A percentile compares a stretch with the other conserved stretches of the same genome.
These are phyloP conservation scores for Colletotrichum lini DNA, from an alignment of 2,329 filamentous ascomycete species.

Conservation along the genomic window DNA sequence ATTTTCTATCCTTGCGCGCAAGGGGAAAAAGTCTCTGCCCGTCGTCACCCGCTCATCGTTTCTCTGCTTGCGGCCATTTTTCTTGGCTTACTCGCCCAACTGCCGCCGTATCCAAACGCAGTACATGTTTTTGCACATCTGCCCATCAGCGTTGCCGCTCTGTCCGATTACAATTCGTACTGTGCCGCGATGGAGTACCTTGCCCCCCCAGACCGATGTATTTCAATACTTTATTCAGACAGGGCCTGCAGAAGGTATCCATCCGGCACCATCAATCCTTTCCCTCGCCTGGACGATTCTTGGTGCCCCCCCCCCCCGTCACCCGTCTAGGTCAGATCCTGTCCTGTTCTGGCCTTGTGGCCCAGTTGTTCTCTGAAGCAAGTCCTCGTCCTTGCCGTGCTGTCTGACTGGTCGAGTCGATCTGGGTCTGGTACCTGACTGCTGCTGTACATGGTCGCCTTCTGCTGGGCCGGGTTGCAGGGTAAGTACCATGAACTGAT, in stretches of 20 bases:
- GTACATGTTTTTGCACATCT: conserved; percentile 1
- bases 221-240: conserved; percentile 34
- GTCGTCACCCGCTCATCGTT: conserved; percentile 5
- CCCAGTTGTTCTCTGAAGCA: conserved; percentile 6
- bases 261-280: conserved; percentile 32
- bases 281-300: conserved; percentile 23
- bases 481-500: conserved; percentile 38
- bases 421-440: conserved; percentile 6
- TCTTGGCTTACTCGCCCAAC: background rate
- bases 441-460: conserved; percentile 3
- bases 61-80: conserved; percentile 5
- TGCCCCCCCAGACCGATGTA: conserved; percentile 25
- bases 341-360: conserved; percentile 17
- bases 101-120: conserved; percentile 20
- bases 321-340: conserved; percentile 13
- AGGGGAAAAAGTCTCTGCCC: background rate
- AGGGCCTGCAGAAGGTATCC: conserved; percentile 16
- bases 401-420: conserved; percentile 4
- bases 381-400: conserved; percentile 25
- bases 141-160: background rate
- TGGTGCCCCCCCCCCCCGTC: conserved; percentile 10
- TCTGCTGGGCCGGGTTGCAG: conserved; percentile 9
- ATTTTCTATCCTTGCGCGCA: background rate
- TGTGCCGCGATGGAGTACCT: conserved; percentile 23
- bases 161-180: conserved; percentile 14